Base-by-base conservation (phyloP, 73 alveolate genomes). In the Paramecium tetraurelia region DNA sequence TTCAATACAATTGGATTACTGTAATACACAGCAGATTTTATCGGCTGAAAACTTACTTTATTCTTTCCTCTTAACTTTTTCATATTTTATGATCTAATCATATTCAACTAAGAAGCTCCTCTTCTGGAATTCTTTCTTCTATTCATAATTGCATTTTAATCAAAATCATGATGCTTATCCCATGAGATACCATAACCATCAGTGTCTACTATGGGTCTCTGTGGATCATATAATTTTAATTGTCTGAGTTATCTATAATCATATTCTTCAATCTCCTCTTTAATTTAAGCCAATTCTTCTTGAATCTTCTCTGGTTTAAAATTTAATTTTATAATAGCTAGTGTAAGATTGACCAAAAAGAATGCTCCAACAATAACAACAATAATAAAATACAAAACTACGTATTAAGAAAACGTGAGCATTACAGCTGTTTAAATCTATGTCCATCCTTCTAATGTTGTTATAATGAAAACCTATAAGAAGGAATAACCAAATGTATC, bases 241-340 rank as follows among this genome's bases (percentile, higher is more conserved):
- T 36, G 38, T 72, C 86, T 72, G 6, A 72, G 40, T 72, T 72
- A 5, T 40, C 63, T 20, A 72, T 72, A 72, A 36, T 72, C 86
- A 72, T 72, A 72, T 36, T 36, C 59, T 21, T 36, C 57, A n/a
- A 72, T 40, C 38, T 72, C 86, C 20, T 72, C 53, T 38, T 72
- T 72, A 14, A 72, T 72, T 38, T 72, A 36, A 36, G 86, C 57
- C 7, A 72, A 40, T 72, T 89, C 94, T 8, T 96, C 72, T 22
- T 98, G 96, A 90, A 98, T 92, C 40, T 94, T 95, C 8, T 96
- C 95, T 1, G 99, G 96, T 43, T 98, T 97, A 84, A 96, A 98
- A 71, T 97, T 97, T 8, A 99, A 86, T 70, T 98, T 97, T 14
- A 98, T 97, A 86, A 98, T 98, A 59, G 99, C 99, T 38, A 97